Evolutionary conservation across 371 early-diverging fungal species (phyloP), one percentile per base, ranked within the genome.

Genomic region (Umbelopsis sp.): DNA sequence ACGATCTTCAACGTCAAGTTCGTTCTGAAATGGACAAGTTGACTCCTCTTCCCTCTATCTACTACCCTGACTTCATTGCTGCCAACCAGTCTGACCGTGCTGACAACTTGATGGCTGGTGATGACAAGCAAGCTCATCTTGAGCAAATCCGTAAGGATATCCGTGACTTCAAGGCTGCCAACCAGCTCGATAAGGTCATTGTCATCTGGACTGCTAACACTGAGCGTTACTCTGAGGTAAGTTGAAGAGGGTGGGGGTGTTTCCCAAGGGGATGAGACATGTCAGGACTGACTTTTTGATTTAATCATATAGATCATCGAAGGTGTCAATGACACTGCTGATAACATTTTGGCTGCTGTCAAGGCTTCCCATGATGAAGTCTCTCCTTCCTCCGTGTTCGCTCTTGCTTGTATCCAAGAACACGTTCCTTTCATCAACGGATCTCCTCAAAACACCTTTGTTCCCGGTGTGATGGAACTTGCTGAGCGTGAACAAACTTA

Each of bases 171-270:
- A 97, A 97, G 89, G 85, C 83, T 63, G 73, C 79, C 70, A 90
- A 98, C 78, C 70, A 81, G 18, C 87, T 98, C 22, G 98, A 98
- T 82, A 92, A 91, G 83, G 93, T 98, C 65, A 89, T 98, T 70
- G 94, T 98, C 25, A 84, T 98, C 75, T 98, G 99, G 99, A 96
- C 99, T 44, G 99, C 98, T 81, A 97, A 96, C 88, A 98, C 99
- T 25, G 99, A 98, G 85, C 93, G 99, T 68, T 96, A 85, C 74
- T 82, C 87, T 51, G 84, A 85, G 65, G 79, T 98, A 57, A 7
- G 41, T 41, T 10, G 2, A 3, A 29, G 1, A 29, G 29, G 1
- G 29, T 29, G 29, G 29, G 29, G 29, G 29, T 22, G 22, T 22
- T 22, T 22, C 22, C 22, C 22, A 22, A 4, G 0, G 29, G 29